Evolutionary conservation across 768 basidiomycete species (phyloP).

Genomic region (Lentinula sp.): DNA sequence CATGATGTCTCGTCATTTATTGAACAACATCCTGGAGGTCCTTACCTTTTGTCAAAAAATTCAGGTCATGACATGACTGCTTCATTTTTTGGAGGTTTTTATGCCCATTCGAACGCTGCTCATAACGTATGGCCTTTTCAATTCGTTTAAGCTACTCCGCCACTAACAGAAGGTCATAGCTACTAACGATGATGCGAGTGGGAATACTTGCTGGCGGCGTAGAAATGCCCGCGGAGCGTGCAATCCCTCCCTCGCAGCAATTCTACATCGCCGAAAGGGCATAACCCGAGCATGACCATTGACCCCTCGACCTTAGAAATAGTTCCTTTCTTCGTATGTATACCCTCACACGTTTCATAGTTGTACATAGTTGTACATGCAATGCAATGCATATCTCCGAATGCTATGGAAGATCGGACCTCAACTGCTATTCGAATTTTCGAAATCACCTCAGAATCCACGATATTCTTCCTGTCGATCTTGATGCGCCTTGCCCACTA

Average conservation of each 20-base stretch:
- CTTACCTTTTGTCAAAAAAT: slow-evolving; percentile 44
- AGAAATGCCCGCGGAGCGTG: slow-evolving; percentile 39
- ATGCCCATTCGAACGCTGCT: slow-evolving; percentile 79
- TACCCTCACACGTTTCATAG: not conserved
- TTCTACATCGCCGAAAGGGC: slow-evolving; percentile 29
- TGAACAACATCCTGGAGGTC: slow-evolving; percentile 79
- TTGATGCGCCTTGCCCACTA: not conserved
- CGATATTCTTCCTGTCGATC: not conserved
- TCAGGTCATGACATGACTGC: slow-evolving; percentile 82
- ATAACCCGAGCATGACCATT: no score
- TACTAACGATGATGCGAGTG: slow-evolving; percentile 75
- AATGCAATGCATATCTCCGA: not conserved
- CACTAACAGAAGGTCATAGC: slow-evolving; percentile 20
- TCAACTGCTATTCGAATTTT: not conserved
- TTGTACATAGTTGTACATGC: not conserved
- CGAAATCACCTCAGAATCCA: not conserved
- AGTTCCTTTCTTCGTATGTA: not conserved
- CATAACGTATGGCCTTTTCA: slow-evolving; percentile 49
- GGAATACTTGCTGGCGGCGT: slow-evolving; percentile 62
- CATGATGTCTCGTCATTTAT: slow-evolving; percentile 75
- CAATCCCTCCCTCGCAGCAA: slow-evolving; percentile 39
- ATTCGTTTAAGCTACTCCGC: slow-evolving; percentile 1
- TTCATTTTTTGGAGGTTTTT: slow-evolving; percentile 81
- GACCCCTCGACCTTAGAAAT: not conserved
- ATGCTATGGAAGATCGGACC: no score